Evolutionary conservation across 352 stramenopile species (phyloP), one percentile per base, ranked within the genome.

Genomic region (Blastocystis sp.): DNA sequence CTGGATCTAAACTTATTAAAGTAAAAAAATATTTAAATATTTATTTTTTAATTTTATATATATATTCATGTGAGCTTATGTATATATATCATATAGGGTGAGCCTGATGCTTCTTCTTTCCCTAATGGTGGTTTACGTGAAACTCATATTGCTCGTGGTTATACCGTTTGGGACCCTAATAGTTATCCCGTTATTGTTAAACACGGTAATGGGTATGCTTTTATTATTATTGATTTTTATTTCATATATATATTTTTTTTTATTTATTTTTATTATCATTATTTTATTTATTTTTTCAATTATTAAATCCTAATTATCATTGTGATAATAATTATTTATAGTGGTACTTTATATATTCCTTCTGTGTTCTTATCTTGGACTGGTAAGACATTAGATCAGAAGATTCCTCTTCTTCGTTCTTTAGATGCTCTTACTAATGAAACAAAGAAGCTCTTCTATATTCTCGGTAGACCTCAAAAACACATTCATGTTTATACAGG

Each of bases 91-190:
- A n/a, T n/a, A n/a, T n/a, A n/a, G 25, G 45, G 55, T 27, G 71
- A 77, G 65, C 82, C 78, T 4, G 78, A 88, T 62, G 80, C 75
- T 27, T 84, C 76, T 27, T 86, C 76, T 34, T 86, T 80, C 66
- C 80, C 78, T 39, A 86, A 83, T 62, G 80, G 80, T 48, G 80
- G 80, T 48, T 67, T 86, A 28, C 76, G 78, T 47, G 72, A 70
- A 58, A 86, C 80, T 13, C 78, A 86, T 58, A 49, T 58, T 30
- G 80, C 80, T 24, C 72, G 75, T 37, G 80, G 75, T 65, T 86
- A 83, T 66, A 66, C 82, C 13, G 75, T 75, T 4, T 65, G 68
- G 44, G 80, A 88, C 66, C 75, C 74, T n/a, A 59, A 59, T 40
- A 59, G 49, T 16, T 49, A 59, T n/a, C 49, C 49, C 10, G 32